Evolutionary conservation across 805 yeast species (phyloP), one percentile per base, ranked within the genome.

Genomic region (Yarrowia porcina): DNA sequence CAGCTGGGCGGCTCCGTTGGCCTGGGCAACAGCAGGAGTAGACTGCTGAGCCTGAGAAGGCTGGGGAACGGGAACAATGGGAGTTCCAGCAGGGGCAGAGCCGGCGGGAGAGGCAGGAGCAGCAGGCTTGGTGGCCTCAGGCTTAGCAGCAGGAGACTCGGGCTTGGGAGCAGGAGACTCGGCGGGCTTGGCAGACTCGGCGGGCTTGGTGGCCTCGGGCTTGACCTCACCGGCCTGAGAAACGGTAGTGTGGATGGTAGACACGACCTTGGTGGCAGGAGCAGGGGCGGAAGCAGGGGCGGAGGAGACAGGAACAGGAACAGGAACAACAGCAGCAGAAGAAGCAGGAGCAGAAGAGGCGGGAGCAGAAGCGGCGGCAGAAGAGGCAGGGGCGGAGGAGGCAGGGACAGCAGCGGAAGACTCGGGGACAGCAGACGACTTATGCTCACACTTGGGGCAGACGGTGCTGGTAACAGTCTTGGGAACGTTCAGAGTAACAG

Each of bases 391-490:
- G 15, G 45, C 8, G 23, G 45, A 23, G 23, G 45, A 10, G 2
- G 11, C 30, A 23, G 45, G 45, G 18, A n/a, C 28, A 20, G 44
- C 15, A 9, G 13, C 23, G 12, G 42, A 12, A 6, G 28, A 25
- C 4, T 5, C 49, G 1, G 49, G 15, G n/a, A 28, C 32, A n/a
- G 49, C n/a, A 42, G 49, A n/a, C 4, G 32, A 25, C 28, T 25
- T 8, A 25, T 44, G 21, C 50, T 44, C 50, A 7, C 50, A 44
- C 50, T 44, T 44, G 35, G 35, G 50, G 20, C 50, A 44, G 23
- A 44, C 50, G 23, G 50, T 44, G 23, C 35, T 27, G 35, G 50
- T 44, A 21, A 44, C 23, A 15, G 50, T 44, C 50, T 44, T 17
- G 25, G 35, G 35, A 17, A 44, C 50, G 23, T 27, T 4, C 11